A percentile compares a stretch with the other conserved stretches of the same genome.
Conservation (phyloP, 108 stramenopile species). For the Pseudonitzschia pungens region DNA sequence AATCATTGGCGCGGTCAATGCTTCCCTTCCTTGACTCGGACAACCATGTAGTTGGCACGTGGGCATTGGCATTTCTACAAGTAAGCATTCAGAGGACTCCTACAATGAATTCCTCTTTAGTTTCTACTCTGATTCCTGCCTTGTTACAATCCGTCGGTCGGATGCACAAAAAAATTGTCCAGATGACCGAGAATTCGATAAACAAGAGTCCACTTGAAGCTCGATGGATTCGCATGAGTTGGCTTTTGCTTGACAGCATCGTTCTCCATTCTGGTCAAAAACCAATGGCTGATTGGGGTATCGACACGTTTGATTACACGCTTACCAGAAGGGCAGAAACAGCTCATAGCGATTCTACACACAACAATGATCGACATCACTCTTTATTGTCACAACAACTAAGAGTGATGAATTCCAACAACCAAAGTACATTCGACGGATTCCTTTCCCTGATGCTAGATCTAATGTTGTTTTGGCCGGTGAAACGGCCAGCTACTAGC, state of each 20-base stretch:
- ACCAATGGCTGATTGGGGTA: slow-evolving; percentile 25
- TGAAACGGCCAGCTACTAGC: background rate
- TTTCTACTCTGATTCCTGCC: slow-evolving; percentile 9
- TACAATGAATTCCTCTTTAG: slow-evolving; percentile 10
- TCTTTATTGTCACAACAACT: background rate
- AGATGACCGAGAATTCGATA: background rate
- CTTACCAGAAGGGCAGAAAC: background rate
- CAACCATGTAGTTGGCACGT: slow-evolving; percentile 20
- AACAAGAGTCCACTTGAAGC: background rate
- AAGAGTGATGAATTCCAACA: background rate
- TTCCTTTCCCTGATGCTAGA: slow-evolving; percentile 9
- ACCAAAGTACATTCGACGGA: slow-evolving; percentile 4
- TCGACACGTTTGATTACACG: slow-evolving; percentile 10
- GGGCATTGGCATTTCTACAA: slow-evolving; percentile 27
- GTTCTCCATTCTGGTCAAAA: slow-evolving; percentile 10
- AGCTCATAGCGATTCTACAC: background rate
- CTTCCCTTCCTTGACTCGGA: slow-evolving; percentile 20
- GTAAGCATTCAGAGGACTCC: slow-evolving; percentile 18
- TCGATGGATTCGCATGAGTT: slow-evolving; percentile 15
- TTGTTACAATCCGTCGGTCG: slow-evolving; percentile 21
- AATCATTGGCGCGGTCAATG: background rate
- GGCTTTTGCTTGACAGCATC: slow-evolving; percentile 29
- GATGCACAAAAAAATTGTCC: background rate
- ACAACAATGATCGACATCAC: background rate
- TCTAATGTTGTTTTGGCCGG: slow-evolving; percentile 16